Evolutionary conservation across 768 basidiomycete genomes (phyloP).

Genomic region (Amanita fuliginea): DNA sequence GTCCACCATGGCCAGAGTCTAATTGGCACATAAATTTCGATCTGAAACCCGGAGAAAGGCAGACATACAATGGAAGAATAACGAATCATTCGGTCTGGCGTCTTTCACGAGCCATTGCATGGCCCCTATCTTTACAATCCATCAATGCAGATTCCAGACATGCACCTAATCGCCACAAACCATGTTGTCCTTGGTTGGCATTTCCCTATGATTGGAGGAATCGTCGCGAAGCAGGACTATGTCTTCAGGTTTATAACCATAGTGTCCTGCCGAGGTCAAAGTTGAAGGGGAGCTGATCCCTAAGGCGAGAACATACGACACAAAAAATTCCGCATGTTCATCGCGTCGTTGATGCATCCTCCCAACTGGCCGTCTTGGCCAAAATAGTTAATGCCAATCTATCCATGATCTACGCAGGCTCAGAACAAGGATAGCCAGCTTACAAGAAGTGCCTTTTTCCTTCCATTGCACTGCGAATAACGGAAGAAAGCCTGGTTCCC

Average conservation of each 20-base stretch:
- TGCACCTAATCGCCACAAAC: constrained; percentile 22
- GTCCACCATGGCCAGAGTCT: constrained; percentile 95
- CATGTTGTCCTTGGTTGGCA: constrained; percentile 78
- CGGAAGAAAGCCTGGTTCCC: constrained; percentile 54
- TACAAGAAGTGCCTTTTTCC: constrained; percentile 82
- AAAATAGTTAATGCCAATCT: constrained; percentile 88
- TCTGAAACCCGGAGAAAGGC: background rate
- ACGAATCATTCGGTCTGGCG: constrained; percentile 72
- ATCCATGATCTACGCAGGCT: background rate
- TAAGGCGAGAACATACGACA: constrained; percentile 31
- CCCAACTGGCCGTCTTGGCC: constrained; percentile 54
- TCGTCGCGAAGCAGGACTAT: constrained; percentile 85
- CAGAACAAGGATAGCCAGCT: constrained; percentile 15
- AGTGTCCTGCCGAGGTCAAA: constrained; percentile 29
- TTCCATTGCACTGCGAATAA: constrained; percentile 83
- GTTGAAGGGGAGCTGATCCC: background rate
- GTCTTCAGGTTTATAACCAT: constrained; percentile 63
- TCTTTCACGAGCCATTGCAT: constrained; percentile 89
- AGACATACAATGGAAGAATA: constrained; percentile 80
- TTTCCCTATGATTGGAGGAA: constrained; percentile 41
- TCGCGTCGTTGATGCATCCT: constrained; percentile 90
- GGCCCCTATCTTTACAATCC: constrained; percentile 42
- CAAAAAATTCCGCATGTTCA: constrained; percentile 73
- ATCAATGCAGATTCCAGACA: background rate
- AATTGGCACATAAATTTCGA: background rate